Conservation (phyloP, 2,329 filamentous ascomycete genomes). For the Clonostachys rosea region DNA sequence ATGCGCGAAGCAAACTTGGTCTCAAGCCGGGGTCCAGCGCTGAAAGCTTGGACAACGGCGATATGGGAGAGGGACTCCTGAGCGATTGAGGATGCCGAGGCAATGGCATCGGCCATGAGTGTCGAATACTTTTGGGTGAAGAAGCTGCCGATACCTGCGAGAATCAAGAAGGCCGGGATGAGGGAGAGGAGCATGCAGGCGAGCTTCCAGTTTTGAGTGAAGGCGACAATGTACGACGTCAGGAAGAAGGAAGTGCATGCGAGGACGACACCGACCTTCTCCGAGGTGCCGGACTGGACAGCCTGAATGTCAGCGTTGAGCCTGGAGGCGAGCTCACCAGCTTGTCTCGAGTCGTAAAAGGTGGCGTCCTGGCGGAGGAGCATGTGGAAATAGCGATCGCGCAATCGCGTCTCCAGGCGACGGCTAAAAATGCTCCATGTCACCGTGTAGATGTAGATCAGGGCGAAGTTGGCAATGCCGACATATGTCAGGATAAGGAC, state of each 20-base stretch:
- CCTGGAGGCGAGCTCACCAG: slow-evolving; percentile 59
- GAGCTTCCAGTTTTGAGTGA: slow-evolving; percentile 57
- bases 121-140: slow-evolving; percentile 47
- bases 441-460: slow-evolving; percentile 60
- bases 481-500: slow-evolving; percentile 60
- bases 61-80: slow-evolving; percentile 58
- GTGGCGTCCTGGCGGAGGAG: slow-evolving; percentile 90
- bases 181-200: slow-evolving; percentile 61
- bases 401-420: slow-evolving; percentile 64
- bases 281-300: slow-evolving; percentile 63
- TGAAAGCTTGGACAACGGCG: slow-evolving; percentile 58
- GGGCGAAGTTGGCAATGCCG: slow-evolving; percentile 55
- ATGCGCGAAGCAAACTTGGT: slow-evolving; percentile 51
- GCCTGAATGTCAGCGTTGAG: slow-evolving; percentile 63
- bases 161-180: slow-evolving; percentile 57
- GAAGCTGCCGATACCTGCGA: slow-evolving; percentile 49
- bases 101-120: slow-evolving; percentile 46
- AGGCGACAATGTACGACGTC: slow-evolving; percentile 63
- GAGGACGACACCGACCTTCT: slow-evolving; percentile 65
- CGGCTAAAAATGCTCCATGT: slow-evolving; percentile 63
- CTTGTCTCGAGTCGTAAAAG: slow-evolving; percentile 74
- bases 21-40: slow-evolving; percentile 54
- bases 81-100: slow-evolving; percentile 56
- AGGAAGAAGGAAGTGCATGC: slow-evolving; percentile 61
- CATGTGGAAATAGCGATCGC: slow-evolving; percentile 76